Conservation (phyloP, 1,284 basidiomycete genomes). For the Inonotus obliquus region DNA sequence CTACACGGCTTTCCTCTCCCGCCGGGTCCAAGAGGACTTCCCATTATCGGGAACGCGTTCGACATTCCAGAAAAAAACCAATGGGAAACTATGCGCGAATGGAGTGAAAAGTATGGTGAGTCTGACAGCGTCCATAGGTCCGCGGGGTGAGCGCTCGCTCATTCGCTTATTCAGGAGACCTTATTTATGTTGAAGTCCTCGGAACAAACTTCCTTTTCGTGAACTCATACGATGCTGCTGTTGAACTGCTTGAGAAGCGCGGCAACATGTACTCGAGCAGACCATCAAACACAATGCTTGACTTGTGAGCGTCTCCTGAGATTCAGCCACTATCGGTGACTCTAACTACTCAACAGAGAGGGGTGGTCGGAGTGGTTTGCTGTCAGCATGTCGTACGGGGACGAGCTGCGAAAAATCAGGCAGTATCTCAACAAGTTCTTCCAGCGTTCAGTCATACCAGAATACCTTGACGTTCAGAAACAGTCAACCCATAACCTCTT, state of each 20-base stretch:
- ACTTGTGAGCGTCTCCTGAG: not conserved
- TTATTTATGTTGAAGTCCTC: conserved; percentile 22
- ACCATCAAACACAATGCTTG: not conserved
- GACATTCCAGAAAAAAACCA: conserved; percentile 18
- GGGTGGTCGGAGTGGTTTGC: conserved; percentile 10
- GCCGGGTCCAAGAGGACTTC: conserved; percentile 14
- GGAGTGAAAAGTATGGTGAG: conserved; percentile 20
- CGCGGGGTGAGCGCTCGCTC: not conserved
- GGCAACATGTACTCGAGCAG: conserved; percentile 19
- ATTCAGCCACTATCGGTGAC: not conserved
- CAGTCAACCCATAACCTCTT: not conserved
- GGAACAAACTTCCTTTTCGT: conserved; percentile 22
- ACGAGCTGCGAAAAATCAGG: conserved; percentile 23
- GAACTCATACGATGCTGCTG: conserved; percentile 22
- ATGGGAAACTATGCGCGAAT: conserved; percentile 16
- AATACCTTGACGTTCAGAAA: conserved; percentile 15
- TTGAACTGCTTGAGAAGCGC: conserved; percentile 24
- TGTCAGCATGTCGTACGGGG: conserved; percentile 23
- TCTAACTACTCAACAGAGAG: not conserved
- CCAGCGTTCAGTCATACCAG: conserved; percentile 16
- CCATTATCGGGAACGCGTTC: conserved; percentile 20
- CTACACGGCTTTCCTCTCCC: not conserved
- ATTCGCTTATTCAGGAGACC: conserved; percentile 14
- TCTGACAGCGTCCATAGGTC: not conserved
- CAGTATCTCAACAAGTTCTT: conserved; percentile 25